Evolutionary conservation across 441 rosid species (phyloP).

Genomic region (Melastoma candidum): DNA sequence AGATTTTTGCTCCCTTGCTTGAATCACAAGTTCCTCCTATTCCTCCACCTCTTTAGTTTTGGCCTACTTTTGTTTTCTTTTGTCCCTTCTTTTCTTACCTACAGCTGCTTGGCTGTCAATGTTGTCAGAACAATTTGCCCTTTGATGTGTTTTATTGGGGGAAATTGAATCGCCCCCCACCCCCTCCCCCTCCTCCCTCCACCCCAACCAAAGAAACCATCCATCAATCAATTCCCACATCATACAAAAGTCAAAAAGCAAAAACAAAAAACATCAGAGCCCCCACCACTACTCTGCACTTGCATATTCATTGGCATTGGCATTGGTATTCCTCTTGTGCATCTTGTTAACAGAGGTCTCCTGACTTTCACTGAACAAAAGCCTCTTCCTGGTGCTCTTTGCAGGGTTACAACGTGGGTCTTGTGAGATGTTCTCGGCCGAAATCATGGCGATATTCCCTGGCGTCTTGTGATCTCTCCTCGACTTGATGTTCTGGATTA

Average conservation of each 20-base stretch:
- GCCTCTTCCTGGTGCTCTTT: conserved; percentile 45
- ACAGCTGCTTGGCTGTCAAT: conserved; percentile 21
- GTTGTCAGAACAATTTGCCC: conserved; percentile 6
- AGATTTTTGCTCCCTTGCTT: neutral
- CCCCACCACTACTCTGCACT: too few relatives aligned
- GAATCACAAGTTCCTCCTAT: neutral
- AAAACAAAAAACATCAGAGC: too few relatives aligned
- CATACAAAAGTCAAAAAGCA: too few relatives aligned
- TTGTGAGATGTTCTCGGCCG: too few relatives aligned
- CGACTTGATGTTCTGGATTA: conserved; percentile 47
- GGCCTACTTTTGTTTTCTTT: conserved; percentile 4
- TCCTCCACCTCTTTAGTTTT: neutral
- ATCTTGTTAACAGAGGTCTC: conserved; percentile 34
- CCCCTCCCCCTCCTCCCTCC: too few relatives aligned
- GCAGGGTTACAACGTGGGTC: conserved; percentile 11
- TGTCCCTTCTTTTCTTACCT: conserved; percentile 23
- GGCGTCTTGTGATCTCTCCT: conserved; percentile 43
- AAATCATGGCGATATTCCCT: neutral
- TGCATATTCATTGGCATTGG: too few relatives aligned
- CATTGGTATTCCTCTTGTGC: conserved; percentile 11
- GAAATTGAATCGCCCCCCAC: conserved; percentile 23
- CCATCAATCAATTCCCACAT: too few relatives aligned
- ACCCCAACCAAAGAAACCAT: conserved; percentile 22
- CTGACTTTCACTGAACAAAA: conserved; percentile 40
- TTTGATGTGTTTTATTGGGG: conserved; percentile 12